Evolutionary conservation across 768 basidiomycete species (phyloP).

Genomic region (Leccinum fibrillosum): DNA sequence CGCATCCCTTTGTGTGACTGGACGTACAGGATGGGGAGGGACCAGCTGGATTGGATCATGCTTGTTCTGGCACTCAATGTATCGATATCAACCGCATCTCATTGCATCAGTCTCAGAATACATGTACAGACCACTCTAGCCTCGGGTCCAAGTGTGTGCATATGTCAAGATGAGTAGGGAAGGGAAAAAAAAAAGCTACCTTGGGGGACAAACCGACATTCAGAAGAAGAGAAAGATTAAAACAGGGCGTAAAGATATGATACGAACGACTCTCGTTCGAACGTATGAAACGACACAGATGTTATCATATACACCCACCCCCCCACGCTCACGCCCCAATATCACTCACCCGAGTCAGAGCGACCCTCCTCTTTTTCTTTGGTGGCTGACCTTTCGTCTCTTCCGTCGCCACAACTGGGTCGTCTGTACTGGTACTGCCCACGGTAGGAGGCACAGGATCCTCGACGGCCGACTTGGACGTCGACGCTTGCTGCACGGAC

Average conservation of each 20-base stretch:
- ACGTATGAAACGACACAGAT: slow-evolving; percentile 4
- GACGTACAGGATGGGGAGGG: background rate
- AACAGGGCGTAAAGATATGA: slow-evolving; percentile 11
- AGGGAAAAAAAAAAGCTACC: background rate
- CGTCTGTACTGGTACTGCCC: slow-evolving; percentile 11
- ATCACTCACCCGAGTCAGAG: slow-evolving; percentile 67
- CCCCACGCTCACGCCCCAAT: slow-evolving; percentile 29
- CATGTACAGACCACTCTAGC: slow-evolving; percentile 14
- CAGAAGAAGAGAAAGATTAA: slow-evolving; percentile 8
- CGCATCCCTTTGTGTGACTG: background rate
- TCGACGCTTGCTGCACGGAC: slow-evolving; percentile 15
- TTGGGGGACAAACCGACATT: slow-evolving; percentile 9
- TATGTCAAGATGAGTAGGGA: slow-evolving; percentile 5
- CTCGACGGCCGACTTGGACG: slow-evolving; percentile 30
- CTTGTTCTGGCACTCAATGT: slow-evolving; percentile 4
- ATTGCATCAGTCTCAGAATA: slow-evolving; percentile 23
- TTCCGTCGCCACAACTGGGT: slow-evolving; percentile 8
- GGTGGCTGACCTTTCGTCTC: slow-evolving; percentile 50
- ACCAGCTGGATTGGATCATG: background rate
- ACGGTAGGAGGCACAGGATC: slow-evolving; percentile 15
- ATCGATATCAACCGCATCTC: slow-evolving; percentile 11
- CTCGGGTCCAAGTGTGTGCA: background rate
- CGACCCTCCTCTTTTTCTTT: slow-evolving; percentile 85
- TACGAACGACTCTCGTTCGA: background rate
- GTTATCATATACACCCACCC: background rate